Evolutionary conservation across 768 basidiomycete species (phyloP), one percentile per base, ranked within the genome.

Genomic region (Mycena kentingensis): DNA sequence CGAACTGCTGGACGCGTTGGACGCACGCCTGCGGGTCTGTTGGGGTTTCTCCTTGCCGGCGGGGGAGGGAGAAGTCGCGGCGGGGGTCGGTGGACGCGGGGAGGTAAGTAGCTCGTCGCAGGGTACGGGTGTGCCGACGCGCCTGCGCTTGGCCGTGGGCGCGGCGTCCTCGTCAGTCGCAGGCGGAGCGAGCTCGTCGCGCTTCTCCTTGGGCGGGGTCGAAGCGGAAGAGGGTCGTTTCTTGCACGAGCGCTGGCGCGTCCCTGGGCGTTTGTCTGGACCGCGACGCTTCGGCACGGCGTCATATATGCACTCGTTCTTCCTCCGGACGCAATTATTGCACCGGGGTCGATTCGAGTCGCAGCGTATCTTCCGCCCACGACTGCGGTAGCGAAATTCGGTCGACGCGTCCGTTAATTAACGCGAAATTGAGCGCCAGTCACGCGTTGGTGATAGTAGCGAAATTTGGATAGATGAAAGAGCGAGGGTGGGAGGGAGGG

Each of bases 191-290:
- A n/a, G n/a, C 22, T 21, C 8, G 19, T 8, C 41, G 21, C 8
- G 22, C 26, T 42, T 24, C 11, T 6, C 22, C 8, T 8, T 12
- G 21, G 11, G 12, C 36, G 10, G 11, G 11, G 10, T 19, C 11
- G 10, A 10, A 6, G 10, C 8, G 7, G 7, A 71, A 46, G 80
- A 77, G 29, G 81, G 78, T 52, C 87, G 77, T 76, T 89, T 91
- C 82, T 91, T 91, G 78, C 88, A 90, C 50, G 85, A 86, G 61
- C 90, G 79, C 67, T 89, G 87, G 57, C 89, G 81, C 52, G 88
- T 90, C 25, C 90, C 90, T 52, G 90, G 90, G 63, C 82, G 82
- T 73, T 90, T 91, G 78, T 92, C 90, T 57, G 90, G 90, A 3
- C 90, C 90, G 55, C 90, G 80, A 55, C 90, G 84, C 70, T 88